These are phyloP conservation scores for Chaetomium sp. DNA, from an alignment of 2,329 filamentous ascomycete species.

Conservation along the genomic window DNA sequence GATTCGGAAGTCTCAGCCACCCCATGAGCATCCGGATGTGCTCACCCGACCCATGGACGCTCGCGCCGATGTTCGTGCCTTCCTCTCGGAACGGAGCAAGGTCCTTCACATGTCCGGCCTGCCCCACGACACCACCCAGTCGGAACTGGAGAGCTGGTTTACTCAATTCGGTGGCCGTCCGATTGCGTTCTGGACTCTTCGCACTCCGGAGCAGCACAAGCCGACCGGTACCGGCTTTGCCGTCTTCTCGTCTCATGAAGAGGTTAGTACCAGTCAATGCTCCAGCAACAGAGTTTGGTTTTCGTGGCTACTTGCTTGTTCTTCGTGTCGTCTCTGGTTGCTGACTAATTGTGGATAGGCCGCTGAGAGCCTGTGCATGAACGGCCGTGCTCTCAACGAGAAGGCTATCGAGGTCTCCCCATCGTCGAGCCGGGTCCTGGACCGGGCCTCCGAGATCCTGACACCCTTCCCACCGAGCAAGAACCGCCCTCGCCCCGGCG, in stretches of 20 bases:
- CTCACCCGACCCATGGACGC: slow-evolving; percentile 94
- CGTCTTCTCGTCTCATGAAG: slow-evolving; percentile 97
- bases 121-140: slow-evolving; percentile 96
- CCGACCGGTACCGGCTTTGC: slow-evolving; percentile 98
- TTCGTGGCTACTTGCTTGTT: neutral
- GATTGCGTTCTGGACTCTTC: slow-evolving; percentile 97
- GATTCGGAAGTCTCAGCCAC: slow-evolving; percentile 91
- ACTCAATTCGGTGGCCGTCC: slow-evolving; percentile 96
- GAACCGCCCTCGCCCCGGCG: slow-evolving; percentile 91
- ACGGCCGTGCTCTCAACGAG: slow-evolving; percentile 93
- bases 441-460: slow-evolving; percentile 90
- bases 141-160: slow-evolving; percentile 98
- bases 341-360: slow-evolving; percentile 51
- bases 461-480: slow-evolving; percentile 98
- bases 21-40: slow-evolving; percentile 90
- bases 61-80: slow-evolving; percentile 89
- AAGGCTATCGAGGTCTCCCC: slow-evolving; percentile 99
- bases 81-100: slow-evolving; percentile 93
- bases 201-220: slow-evolving; percentile 97
- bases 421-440: slow-evolving; percentile 91
- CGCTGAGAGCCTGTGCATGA: slow-evolving; percentile 98
- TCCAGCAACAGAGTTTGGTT: neutral
- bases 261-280: slow-evolving; percentile 50
- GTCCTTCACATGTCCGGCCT: slow-evolving; percentile 96
- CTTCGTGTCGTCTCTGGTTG: neutral